Base-by-base conservation (phyloP, 352 stramenopile genomes). In the Phytophthora citricola region DNA sequence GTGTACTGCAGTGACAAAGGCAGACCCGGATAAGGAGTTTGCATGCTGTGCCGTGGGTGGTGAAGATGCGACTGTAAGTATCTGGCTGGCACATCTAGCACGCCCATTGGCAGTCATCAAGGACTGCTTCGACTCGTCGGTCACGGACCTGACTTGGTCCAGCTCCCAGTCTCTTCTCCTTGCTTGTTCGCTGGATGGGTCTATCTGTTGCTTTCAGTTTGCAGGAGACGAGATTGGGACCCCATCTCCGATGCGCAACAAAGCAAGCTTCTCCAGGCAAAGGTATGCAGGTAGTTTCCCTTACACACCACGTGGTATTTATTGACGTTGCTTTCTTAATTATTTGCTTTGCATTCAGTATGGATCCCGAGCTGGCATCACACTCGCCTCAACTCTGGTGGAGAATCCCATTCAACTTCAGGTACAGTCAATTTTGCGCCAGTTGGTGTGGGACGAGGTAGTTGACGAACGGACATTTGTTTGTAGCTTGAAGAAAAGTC, bases 181-280 rank as follows among this genome's bases (percentile, higher is more conserved):
- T 1, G 84, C 79, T 14, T 88, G 78, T 14, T 94, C 86, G 6
- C 78, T 96, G 20, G 89, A 96, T 52, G 89, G 89, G 4, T 76
- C 82, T n/a, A 78, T 96, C 31, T 96, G 89, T 57, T 93, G 85
- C 58, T 94, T 96, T 63, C 77, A 93, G 41, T 89, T 95, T 40
- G 73, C 74, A 38, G 53, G 51, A 1, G 71, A 81, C 5, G 88
- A 95, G 63, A 83, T 94, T 34, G 88, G 88, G 4, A 66, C 47
- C 10, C 88, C 3, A 88, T 95, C 20, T 89, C 88, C 0, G 83
- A 90, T 51, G 54, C 85, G 2, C 69, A 85, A 3, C 86, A 94
- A 58, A 95, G 86, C 70, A 93, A 93, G 31, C 55, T 95, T 9
- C 67, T 95, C 2, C 88, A 95, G 56, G 73, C 76, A 39, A 92